Evolutionary conservation across 1,284 basidiomycete species (phyloP).

Genomic region (Fomes fomentarius): DNA sequence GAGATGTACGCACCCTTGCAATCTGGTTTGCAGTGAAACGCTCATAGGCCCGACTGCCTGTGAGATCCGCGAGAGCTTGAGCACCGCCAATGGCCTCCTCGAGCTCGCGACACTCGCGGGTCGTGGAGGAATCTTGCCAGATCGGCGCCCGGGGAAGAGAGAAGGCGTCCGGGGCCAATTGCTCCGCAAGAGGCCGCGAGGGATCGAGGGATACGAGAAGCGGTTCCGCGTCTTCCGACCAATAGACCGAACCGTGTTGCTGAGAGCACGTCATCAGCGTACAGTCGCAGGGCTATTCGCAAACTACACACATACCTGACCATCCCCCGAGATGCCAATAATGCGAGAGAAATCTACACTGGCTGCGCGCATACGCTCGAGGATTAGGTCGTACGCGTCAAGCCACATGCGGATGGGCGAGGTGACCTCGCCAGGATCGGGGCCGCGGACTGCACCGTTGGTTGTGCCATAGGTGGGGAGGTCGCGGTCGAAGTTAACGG

Average conservation of each 20-base stretch:
- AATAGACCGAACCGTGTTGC: constrained; percentile 94
- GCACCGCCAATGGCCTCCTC: constrained; percentile 73
- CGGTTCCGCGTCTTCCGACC: constrained; percentile 62
- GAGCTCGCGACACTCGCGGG: constrained; percentile 70
- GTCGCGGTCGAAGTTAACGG: constrained; percentile 84
- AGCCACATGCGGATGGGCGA: constrained; percentile 87
- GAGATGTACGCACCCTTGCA: constrained; percentile 63
- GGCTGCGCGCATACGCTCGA: constrained; percentile 66
- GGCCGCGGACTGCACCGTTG: constrained; percentile 73
- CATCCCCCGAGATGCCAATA: constrained; percentile 72
- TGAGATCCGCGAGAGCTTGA: constrained; percentile 71
- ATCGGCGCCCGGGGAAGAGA: constrained; percentile 77
- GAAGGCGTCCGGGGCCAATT: constrained; percentile 68
- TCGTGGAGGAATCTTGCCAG: constrained; percentile 93
- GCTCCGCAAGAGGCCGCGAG: constrained; percentile 50
- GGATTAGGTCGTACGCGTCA: constrained; percentile 81
- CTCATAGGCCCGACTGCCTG: constrained; percentile 86
- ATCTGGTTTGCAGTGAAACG: constrained; percentile 91
- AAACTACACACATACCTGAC: constrained; percentile 54
- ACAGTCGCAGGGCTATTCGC: not conserved
- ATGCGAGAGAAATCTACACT: constrained; percentile 64
- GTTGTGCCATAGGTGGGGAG: constrained; percentile 73
- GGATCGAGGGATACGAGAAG: constrained; percentile 62
- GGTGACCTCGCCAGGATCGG: constrained; percentile 71
- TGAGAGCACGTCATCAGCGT: constrained; percentile 33